phyloP scores from a whole-genome alignment of 2,329 filamentous ascomycete species.

The Neonectria hederae region DNA sequence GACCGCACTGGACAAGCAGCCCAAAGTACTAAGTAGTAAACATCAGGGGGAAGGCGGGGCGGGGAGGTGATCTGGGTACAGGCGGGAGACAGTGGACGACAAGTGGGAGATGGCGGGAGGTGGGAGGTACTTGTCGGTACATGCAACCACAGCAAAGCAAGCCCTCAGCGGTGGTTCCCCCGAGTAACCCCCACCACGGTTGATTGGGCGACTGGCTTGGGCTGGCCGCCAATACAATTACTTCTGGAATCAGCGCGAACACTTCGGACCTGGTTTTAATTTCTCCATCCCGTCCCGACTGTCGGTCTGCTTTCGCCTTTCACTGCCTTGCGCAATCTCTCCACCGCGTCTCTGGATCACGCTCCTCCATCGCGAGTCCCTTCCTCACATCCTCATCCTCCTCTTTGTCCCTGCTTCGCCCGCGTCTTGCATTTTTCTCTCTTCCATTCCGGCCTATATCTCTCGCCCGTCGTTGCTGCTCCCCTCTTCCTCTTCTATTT shows the following conservation, averaged over 20 bases:
- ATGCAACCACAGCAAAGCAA: constrained; percentile 22
- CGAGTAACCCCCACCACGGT: constrained; percentile 43
- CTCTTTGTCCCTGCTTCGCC: constrained; percentile 19
- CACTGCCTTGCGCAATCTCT: constrained; percentile 36
- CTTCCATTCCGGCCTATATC: constrained; percentile 9
- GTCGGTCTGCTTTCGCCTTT: constrained; percentile 15
- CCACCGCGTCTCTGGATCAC: constrained; percentile 4
- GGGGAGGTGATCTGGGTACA: constrained; percentile 24
- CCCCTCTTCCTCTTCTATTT: constrained; percentile 18
- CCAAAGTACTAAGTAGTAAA: constrained; percentile 14
- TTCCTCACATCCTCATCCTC: constrained; percentile 17
- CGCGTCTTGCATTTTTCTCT: constrained; percentile 11
- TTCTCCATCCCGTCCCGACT: constrained; percentile 41
- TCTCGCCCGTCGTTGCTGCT: constrained; percentile 8
- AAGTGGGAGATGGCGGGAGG: background rate
- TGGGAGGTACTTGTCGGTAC: constrained; percentile 30
- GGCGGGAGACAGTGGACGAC: constrained; percentile 3
- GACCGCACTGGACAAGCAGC: constrained; percentile 20
- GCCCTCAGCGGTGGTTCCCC: constrained; percentile 26
- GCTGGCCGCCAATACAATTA: constrained; percentile 32
- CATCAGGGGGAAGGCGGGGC: constrained; percentile 27
- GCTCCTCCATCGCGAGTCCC: constrained; percentile 20
- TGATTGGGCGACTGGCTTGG: constrained; percentile 44
- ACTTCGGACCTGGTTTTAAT: constrained; percentile 37
- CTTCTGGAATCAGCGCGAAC: constrained; percentile 41